These are phyloP conservation scores for Sistotremastrum suecicum DNA, from an alignment of 768 basidiomycete species.

Conservation along the genomic window DNA sequence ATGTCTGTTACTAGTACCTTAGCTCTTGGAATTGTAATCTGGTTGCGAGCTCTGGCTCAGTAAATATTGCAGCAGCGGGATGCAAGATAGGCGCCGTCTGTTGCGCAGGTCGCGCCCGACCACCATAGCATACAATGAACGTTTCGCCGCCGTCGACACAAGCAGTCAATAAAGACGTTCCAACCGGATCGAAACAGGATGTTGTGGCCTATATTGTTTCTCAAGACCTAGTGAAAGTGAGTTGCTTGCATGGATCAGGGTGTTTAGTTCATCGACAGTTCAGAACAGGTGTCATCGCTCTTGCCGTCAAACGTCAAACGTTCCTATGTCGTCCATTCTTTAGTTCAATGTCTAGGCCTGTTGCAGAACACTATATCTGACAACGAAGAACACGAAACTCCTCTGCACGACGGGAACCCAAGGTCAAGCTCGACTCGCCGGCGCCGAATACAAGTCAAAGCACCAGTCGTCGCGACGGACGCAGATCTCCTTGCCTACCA, in stretches of 20 bases:
- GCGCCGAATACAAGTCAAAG: conserved; percentile 25
- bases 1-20: too few species aligned
- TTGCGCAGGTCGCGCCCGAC: too few species aligned
- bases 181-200: too few species aligned
- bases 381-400: conserved; percentile 9
- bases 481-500: conserved; percentile 58
- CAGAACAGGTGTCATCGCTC: conserved; percentile 29
- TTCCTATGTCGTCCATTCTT: conserved; percentile 51
- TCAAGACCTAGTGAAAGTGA: conserved; percentile 39
- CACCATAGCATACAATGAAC: too few species aligned
- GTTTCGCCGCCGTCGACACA: too few species aligned
- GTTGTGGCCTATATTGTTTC: conserved; percentile 39
- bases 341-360: conserved; percentile 39
- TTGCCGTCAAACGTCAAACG: conserved; percentile 59
- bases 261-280: neutral
- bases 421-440: too few species aligned
- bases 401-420: conserved; percentile 7
- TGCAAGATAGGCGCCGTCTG: too few species aligned
- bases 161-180: too few species aligned
- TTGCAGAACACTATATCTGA: conserved; percentile 13
- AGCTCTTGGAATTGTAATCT: too few species aligned
- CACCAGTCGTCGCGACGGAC: conserved; percentile 37
- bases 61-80: too few species aligned
- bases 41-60: too few species aligned
- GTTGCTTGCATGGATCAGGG: neutral